Evolutionary conservation across 169 alveolate species (phyloP), one percentile per base, ranked within the genome.

Genomic region (Eimeria praecox): DNA sequence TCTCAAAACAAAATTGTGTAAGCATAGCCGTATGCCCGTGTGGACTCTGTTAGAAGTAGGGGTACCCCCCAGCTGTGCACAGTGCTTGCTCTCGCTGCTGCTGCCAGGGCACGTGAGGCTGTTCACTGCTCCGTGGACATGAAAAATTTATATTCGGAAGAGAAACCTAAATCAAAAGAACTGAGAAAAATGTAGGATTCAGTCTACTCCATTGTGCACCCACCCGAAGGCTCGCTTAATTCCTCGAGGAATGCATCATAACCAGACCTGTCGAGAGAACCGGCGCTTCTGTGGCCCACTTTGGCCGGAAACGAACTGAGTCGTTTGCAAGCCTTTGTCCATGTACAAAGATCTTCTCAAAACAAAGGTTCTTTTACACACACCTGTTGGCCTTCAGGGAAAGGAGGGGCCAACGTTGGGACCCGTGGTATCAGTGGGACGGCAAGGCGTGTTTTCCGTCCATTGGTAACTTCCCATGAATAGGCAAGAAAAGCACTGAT

Each of bases 1-100:
- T 6, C 88, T 49, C 64, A 78, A 46, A 78, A n/a, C 66, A 10
- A 30, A 78, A 78, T 44, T 78, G 66, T 44, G n/a, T 42, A 78
- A 30, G 30, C 44, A 24, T 27, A 1, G 40, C 42, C 9, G 18
- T 6, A n/a, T 10, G n/a, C 27, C 69, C 3, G 66, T 46, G 88
- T 30, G 88, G n/a, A 27, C 44, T 78, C 27, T 78, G 66, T 46
- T 49, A 78, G 64, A 78, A 78, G 64, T 30, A 46, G 20, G 42
- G 46, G 88, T 42, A 27, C 88, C 88, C 88, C 88, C 88, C 66
- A 44, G n/a, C 22, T 20, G 88, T 49, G n/a, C 88, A 78, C 12
- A 49, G 44, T 49, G 66, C 66, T 78, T 44, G 88, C 66, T 9
- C 66, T 10, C 66, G 16, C 62, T 40, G 87, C 24, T 22, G 54